phyloP scores from a whole-genome alignment of 495 filamentous ascomycete genomes.

The Lindgomyces ingoldianus region DNA sequence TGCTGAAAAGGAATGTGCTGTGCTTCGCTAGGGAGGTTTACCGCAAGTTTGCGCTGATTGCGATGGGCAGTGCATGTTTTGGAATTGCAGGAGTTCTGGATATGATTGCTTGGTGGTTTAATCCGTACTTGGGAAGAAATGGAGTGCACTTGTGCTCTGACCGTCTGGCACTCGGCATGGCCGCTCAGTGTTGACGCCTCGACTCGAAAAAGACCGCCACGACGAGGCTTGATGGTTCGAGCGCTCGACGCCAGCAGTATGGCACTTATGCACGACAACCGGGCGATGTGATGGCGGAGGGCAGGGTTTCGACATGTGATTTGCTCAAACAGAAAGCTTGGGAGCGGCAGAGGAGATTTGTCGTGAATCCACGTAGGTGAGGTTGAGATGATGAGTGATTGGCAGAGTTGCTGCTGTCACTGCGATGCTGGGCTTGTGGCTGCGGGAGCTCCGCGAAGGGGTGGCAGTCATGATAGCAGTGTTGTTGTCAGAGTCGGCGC shows the following conservation, averaged over 20 bases:
- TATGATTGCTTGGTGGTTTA: no score
- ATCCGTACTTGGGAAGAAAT: no score
- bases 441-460: neutral
- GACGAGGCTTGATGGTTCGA: slow-evolving; percentile 6
- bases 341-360: slow-evolving; percentile 26
- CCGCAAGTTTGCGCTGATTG: no score
- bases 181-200: neutral
- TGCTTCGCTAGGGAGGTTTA: neutral
- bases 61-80: neutral
- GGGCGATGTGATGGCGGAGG: slow-evolving; percentile 14
- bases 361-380: slow-evolving; percentile 6
- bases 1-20: neutral
- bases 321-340: slow-evolving; percentile 8
- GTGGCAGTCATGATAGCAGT: neutral
- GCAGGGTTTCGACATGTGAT: neutral
- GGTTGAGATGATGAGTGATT: slow-evolving; percentile 7
- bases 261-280: slow-evolving; percentile 26
- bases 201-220: neutral
- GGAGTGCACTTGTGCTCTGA: neutral
- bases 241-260: neutral
- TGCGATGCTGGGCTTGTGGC: neutral
- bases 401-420: neutral
- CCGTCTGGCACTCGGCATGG: slow-evolving; percentile 1
- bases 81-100: neutral
- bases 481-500: no score